Evolutionary conservation across 148 eudicot species (phyloP).

Genomic region (Cornus florida): DNA sequence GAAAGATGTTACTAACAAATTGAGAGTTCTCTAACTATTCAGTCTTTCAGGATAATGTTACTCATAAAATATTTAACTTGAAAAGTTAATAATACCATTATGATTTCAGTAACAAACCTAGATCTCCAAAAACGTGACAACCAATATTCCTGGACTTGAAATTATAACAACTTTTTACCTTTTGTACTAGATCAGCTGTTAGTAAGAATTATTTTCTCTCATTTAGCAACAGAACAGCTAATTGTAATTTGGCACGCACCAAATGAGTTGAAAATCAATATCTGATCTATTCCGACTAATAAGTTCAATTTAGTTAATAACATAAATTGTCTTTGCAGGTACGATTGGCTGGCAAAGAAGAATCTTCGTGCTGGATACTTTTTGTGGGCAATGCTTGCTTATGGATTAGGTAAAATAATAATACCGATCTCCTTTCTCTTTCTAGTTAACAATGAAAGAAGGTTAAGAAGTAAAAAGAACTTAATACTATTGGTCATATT

Average conservation of each 20-base stretch:
- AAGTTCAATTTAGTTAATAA: not conserved
- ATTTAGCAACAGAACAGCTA: not conserved
- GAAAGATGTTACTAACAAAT: not conserved
- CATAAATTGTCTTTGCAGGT: constrained; percentile 35
- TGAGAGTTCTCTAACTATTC: too few species aligned
- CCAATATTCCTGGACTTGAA: not conserved
- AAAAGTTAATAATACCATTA: not conserved
- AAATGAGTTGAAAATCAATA: not conserved
- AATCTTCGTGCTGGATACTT: constrained; percentile 79
- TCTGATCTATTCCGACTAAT: not conserved
- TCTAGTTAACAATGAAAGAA: not conserved
- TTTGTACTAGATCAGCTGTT: not conserved
- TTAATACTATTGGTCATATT: not conserved
- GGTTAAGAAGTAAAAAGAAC: not conserved
- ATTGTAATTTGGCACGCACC: not conserved
- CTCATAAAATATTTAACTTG: too few species aligned
- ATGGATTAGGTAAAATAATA: constrained; percentile 64
- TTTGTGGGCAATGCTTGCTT: constrained; percentile 78
- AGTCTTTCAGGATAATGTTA: too few species aligned
- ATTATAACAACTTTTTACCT: not conserved
- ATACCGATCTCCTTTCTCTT: not conserved
- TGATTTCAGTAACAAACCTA: not conserved
- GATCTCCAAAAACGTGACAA: constrained; percentile 1
- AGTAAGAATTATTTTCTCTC: not conserved
- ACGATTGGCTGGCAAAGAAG: constrained; percentile 84